Evolutionary conservation across 306 rosid species (phyloP), one percentile per base, ranked within the genome.

Genomic region (Prinsepia uniflora): DNA sequence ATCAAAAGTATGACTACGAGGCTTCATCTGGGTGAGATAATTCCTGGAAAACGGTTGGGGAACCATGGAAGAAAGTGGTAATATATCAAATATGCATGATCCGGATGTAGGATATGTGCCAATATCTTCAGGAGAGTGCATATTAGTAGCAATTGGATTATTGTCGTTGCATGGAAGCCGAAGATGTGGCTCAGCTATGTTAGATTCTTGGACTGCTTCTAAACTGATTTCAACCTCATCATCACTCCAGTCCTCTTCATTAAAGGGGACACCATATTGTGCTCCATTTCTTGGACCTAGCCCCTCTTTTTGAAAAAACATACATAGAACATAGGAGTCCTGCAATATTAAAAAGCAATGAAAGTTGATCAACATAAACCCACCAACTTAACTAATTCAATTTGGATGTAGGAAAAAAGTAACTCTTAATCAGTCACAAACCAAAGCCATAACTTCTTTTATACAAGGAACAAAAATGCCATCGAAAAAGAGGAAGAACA

Each of bases 271-370:
- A 44, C 85, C 89, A 75, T 89, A 87, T 54, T 86, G 89, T 10
- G 89, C 92, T 57, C 87, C 86, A 45, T 78, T 87, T 67, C 80
- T 80, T 40, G 91, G 96, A 50, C 98, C 98, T 46, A 11, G 84
- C 61, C 96, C 98, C 22, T 81, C 84, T 82, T 86, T 89, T 74
- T 83, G 67, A 73, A 68, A 89, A 50, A 92, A 60, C 73, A 73
- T 80, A 64, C 95, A 92, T 30, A 92, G 84, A 12, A 87, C 95
- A 48, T 83, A 83, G 7, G 86, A 80, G 68, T 86, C 83, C 98
- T 89, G 84, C 73, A 67, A 65, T 19, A 71, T 40, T 59, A 80
- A 47, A 76, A 10, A 17, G 30, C 24, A 57, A 78, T 7, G 5
- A 62, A 59, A 76, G 50, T 49, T 6, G 54, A 67, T 68, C 70